Evolutionary conservation across 2,329 filamentous ascomycete genomes (phyloP), one percentile per base, ranked within the genome.

Genomic region (Bipolaris bicolor): DNA sequence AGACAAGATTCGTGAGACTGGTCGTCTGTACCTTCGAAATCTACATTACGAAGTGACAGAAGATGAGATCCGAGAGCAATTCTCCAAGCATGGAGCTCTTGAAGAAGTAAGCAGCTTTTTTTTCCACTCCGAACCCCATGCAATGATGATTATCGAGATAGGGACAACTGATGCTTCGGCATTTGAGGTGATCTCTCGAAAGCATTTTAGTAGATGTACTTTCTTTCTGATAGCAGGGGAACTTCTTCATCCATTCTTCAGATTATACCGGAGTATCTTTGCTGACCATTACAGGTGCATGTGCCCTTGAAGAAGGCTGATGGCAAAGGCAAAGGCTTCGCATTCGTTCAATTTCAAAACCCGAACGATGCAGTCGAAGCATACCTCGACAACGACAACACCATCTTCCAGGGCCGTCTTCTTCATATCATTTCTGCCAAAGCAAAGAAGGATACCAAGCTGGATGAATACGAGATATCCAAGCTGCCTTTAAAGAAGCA

Each of bases 191-290:
- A 92, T 71, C 87, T 88, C 65, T 89, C 89, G 88, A 92, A 88
- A 91, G 86, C 90, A 95, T 97, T 96, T 97, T 99, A 97, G 95
- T 99, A 99, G 94, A 98, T 97, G 91, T 91, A 90, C 93, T 88
- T 92, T 89, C 83, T 82, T 85, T 88, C 92, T 95, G 90, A 93
- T 80, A 81, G 80, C 62, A 54, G 65, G 65, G 56, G 65, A 55
- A 50, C n/a, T 10, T 31, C 20, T 36, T 41, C 22, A 18, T 11
- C 46, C 6, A 31, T 13, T 22, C 5, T 24, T 22, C 29, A 39
- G 11, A 41, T 15, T 22, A 7, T 20, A 7, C 54, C 2, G 7
- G 31, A 33, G 52, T 52, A 44, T 41, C 16, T 16, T 54, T 61
- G 57, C 70, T 68, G 68, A 67, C 63, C 44, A 48, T 34, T n/a